phyloP scores from a whole-genome alignment of 306 rosid genomes.

The Trifolium subterraneum region DNA sequence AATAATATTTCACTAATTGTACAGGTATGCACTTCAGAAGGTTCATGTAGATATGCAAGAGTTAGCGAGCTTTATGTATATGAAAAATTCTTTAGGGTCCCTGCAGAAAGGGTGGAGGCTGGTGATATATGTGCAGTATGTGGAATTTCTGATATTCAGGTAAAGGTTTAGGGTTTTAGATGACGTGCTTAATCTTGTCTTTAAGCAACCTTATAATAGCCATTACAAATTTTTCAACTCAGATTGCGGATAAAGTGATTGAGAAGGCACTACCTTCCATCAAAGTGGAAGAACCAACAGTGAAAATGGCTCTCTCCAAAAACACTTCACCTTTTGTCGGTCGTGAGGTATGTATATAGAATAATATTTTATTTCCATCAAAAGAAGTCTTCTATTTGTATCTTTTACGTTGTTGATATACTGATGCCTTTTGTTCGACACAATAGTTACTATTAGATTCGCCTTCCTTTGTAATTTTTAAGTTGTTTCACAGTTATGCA shows the following conservation, averaged over 20 bases:
- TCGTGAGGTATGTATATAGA: slow-evolving; percentile 76
- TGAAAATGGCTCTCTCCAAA: slow-evolving; percentile 92
- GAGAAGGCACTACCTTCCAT: slow-evolving; percentile 94
- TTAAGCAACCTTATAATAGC: slow-evolving; percentile 26
- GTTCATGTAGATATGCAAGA: slow-evolving; percentile 85
- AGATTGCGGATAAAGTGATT: slow-evolving; percentile 80
- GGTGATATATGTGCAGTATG: slow-evolving; percentile 99
- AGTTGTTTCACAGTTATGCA: slow-evolving; percentile 24
- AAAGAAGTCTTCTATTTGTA: not conserved
- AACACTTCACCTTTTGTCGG: slow-evolving; percentile 96
- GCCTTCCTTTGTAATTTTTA: slow-evolving; percentile 25
- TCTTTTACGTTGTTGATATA: slow-evolving; percentile 31
- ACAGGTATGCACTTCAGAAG: slow-evolving; percentile 88
- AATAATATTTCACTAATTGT: slow-evolving; percentile 33
- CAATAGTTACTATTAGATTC: slow-evolving; percentile 33
- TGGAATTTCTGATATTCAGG: slow-evolving; percentile 97
- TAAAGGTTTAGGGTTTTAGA: slow-evolving; percentile 41
- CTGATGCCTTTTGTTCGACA: slow-evolving; percentile 29
- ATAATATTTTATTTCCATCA: slow-evolving; percentile 14
- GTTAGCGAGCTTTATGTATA: slow-evolving; percentile 93
- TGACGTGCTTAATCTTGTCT: slow-evolving; percentile 26
- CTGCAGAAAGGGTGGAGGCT: slow-evolving; percentile 81
- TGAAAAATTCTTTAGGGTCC: slow-evolving; percentile 84
- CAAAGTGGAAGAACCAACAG: slow-evolving; percentile 98
- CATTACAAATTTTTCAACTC: slow-evolving; percentile 23